phyloP scores from a whole-genome alignment of 495 filamentous ascomycete species.

The Talaromyces thailandensis region DNA sequence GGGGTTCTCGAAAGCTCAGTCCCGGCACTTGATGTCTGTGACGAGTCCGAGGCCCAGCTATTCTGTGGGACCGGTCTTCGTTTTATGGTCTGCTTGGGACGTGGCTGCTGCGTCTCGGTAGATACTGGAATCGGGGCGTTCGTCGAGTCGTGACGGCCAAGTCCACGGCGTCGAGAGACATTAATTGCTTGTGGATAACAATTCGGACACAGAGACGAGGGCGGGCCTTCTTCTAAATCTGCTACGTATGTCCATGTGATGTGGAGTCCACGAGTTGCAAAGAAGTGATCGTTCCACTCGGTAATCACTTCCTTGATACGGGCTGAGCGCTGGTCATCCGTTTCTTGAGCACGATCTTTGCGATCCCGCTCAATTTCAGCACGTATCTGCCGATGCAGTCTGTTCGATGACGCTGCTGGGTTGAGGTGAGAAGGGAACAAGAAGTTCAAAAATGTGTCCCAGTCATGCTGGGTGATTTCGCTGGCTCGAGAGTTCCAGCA shows the following conservation, averaged over 20 bases:
- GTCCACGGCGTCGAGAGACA: constrained; percentile 16
- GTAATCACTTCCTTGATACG: constrained; percentile 34
- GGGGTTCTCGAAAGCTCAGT: not conserved
- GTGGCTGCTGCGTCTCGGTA: constrained; percentile 9
- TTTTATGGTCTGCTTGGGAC: not conserved
- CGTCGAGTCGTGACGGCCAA: constrained; percentile 8
- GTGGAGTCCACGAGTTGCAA: constrained; percentile 29
- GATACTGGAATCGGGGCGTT: constrained; percentile 4
- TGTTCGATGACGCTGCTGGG: constrained; percentile 28
- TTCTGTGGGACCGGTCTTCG: constrained; percentile 3
- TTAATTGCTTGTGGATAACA: constrained; percentile 37
- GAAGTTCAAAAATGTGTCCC: constrained; percentile 41
- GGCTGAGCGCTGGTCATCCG: constrained; percentile 29
- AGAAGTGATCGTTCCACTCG: constrained; percentile 47
- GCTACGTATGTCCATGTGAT: constrained; percentile 31
- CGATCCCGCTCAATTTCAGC: constrained; percentile 34
- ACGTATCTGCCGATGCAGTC: constrained; percentile 30
- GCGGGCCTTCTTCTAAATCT: constrained; percentile 27
- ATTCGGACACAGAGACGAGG: constrained; percentile 32
- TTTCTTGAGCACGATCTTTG: constrained; percentile 34
- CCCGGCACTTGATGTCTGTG: not conserved
- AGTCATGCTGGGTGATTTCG: constrained; percentile 39
- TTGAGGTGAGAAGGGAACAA: constrained; percentile 36
- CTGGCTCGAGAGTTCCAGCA: constrained; percentile 28
- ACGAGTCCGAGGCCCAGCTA: not conserved